Percentiles rank a stretch among this genome's conserved stretches.
Conservation (phyloP, 163 green algal genomes). For the Chloromonas sp. region DNA sequence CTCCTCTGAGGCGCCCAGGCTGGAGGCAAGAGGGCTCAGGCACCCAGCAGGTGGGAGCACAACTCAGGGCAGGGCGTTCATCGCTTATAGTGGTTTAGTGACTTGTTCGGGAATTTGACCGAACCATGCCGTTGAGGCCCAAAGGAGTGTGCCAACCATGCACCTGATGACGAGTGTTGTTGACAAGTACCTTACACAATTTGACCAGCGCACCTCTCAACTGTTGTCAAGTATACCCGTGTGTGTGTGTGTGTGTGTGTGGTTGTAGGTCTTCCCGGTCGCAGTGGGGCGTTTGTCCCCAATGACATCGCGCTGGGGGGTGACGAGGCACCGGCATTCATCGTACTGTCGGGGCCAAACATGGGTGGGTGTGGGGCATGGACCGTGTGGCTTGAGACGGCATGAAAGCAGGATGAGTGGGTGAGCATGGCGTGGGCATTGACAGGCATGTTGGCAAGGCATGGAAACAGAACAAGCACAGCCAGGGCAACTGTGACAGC, state of each 20-base stretch:
- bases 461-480: too few relatives aligned
- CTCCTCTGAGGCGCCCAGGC: constrained; percentile 26
- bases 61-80: background rate
- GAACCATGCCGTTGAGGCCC: too few relatives aligned
- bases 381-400: too few relatives aligned
- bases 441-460: too few relatives aligned
- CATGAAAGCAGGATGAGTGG: too few relatives aligned
- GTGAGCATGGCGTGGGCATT: too few relatives aligned
- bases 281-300: constrained; percentile 79
- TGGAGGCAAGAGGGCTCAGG: constrained; percentile 66
- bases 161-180: too few relatives aligned
- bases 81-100: background rate
- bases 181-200: too few relatives aligned
- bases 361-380: constrained; percentile 60
- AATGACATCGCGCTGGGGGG: constrained; percentile 88
- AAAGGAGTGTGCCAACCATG: too few relatives aligned
- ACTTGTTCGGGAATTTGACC: background rate
- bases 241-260: background rate
- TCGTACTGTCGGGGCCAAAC: constrained; percentile 92
- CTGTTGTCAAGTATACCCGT: too few relatives aligned
- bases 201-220: too few relatives aligned
- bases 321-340: constrained; percentile 28
- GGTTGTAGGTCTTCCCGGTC: constrained; percentile 22
- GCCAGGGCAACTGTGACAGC: too few relatives aligned
- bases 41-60: constrained; percentile 61